Conservation (phyloP, 2,329 filamentous ascomycete species). For the Nemania sp. region DNA sequence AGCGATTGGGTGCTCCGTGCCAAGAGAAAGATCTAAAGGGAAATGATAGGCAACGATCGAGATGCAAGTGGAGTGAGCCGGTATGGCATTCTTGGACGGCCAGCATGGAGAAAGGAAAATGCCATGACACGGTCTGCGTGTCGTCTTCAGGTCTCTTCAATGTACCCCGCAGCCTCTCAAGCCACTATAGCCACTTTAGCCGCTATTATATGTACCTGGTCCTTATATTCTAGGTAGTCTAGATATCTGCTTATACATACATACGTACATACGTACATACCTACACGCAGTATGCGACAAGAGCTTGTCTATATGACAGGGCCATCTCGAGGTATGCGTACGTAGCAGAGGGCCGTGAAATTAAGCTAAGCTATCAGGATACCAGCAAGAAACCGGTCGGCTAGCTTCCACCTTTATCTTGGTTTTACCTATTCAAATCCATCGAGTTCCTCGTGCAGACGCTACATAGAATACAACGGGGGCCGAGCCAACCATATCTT, state of each 20-base stretch:
- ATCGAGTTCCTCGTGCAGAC: too few relatives aligned
- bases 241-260: too few relatives aligned
- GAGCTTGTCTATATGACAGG: too few relatives aligned
- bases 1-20: constrained; percentile 32
- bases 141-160: constrained; percentile 42
- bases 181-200: neutral
- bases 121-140: constrained; percentile 43
- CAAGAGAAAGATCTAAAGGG: constrained; percentile 33
- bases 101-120: constrained; percentile 47
- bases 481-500: too few relatives aligned
- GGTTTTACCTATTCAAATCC: too few relatives aligned
- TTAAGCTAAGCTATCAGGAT: too few relatives aligned
- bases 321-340: too few relatives aligned
- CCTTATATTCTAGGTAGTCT: neutral
- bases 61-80: constrained; percentile 42
- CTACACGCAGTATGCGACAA: neutral
- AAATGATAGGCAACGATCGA: constrained; percentile 47
- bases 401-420: too few relatives aligned
- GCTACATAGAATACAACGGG: too few relatives aligned
- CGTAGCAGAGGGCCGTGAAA: too few relatives aligned
- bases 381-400: too few relatives aligned
- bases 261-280: too few relatives aligned
- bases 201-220: neutral
- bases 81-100: constrained; percentile 49
- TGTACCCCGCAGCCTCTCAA: constrained; percentile 40